phyloP scores from a whole-genome alignment of 2,329 filamentous ascomycete genomes.

The Boeremia lycopersici region DNA sequence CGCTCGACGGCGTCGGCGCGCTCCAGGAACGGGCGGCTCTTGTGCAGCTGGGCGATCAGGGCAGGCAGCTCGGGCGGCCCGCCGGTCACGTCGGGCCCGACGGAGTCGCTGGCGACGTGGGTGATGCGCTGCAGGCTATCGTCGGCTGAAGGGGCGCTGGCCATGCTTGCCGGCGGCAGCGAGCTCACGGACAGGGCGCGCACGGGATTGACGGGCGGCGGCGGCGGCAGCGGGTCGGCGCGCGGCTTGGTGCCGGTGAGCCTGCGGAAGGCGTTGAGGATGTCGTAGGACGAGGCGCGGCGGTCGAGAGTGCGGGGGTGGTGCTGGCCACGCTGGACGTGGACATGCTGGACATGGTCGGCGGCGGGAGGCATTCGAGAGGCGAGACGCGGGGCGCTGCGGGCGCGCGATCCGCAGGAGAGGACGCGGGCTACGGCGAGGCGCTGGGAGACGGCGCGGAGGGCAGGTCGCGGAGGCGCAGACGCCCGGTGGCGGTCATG shows the following conservation, averaged over 20 bases:
- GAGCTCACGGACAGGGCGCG: slow-evolving; percentile 38
- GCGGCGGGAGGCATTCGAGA: slow-evolving; percentile 47
- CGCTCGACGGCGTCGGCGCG: slow-evolving; percentile 40
- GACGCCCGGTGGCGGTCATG: slow-evolving; percentile 13
- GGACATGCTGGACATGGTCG: slow-evolving; percentile 31
- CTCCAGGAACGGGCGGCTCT: slow-evolving; percentile 32
- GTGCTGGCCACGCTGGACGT: too few relatives aligned
- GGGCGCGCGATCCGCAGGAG: neutral
- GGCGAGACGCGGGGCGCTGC: slow-evolving; percentile 22
- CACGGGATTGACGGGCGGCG: slow-evolving; percentile 38
- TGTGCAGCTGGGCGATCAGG: slow-evolving; percentile 41
- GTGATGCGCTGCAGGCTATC: slow-evolving; percentile 35
- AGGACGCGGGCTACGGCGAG: neutral
- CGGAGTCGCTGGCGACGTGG: slow-evolving; percentile 27
- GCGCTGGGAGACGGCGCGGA: slow-evolving; percentile 4
- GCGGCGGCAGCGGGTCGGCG: slow-evolving; percentile 41
- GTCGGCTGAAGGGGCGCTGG: slow-evolving; percentile 34
- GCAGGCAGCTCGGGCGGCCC: slow-evolving; percentile 45
- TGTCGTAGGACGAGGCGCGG: slow-evolving; percentile 46
- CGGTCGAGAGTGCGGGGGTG: slow-evolving; percentile 44
- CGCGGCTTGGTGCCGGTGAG: slow-evolving; percentile 46
- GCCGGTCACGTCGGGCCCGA: slow-evolving; percentile 34
- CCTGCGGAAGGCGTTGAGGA: slow-evolving; percentile 47
- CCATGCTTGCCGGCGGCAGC: slow-evolving; percentile 26
- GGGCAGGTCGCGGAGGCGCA: slow-evolving; percentile 20